Conservation (phyloP, 768 basidiomycete genomes). For the Suillus brevipes region DNA sequence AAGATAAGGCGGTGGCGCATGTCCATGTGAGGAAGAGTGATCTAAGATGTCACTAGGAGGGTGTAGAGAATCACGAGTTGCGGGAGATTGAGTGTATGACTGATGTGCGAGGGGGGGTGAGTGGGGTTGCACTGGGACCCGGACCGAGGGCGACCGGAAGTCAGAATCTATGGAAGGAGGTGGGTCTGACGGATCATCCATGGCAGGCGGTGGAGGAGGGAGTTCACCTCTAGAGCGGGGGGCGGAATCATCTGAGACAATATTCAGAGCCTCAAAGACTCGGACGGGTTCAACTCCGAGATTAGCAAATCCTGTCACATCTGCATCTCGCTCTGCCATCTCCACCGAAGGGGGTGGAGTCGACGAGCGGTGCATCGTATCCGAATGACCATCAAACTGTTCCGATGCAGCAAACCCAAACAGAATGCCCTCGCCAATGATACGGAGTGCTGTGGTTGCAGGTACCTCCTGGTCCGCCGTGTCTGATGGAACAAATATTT, state of each 20-base stretch:
- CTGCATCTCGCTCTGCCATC: conserved; percentile 68
- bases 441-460: conserved; percentile 34
- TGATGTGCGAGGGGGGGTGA: conserved; percentile 32
- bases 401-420: conserved; percentile 73
- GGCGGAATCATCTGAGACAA: conserved; percentile 42
- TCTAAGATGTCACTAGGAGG: conserved; percentile 34
- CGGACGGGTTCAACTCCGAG: conserved; percentile 54
- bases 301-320: conserved; percentile 66
- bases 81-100: conserved; percentile 31
- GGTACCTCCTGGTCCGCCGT: conserved; percentile 31
- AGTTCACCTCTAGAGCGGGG: conserved; percentile 42
- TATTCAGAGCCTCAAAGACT: conserved; percentile 58
- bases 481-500: conserved; percentile 64
- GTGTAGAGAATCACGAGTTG: conserved; percentile 34
- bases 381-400: conserved; percentile 81
- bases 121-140: conserved; percentile 18
- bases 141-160: conserved; percentile 44
- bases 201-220: conserved; percentile 77
- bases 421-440: conserved; percentile 72
- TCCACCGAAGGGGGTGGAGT: conserved; percentile 80
- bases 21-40: conserved; percentile 43
- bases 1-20: conserved; percentile 81
- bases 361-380: conserved; percentile 59
- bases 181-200: conserved; percentile 87
- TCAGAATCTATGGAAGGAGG: conserved; percentile 87